Base-by-base conservation (phyloP, 2,329 filamentous ascomycete genomes). In the Fusarium anthophilum region DNA sequence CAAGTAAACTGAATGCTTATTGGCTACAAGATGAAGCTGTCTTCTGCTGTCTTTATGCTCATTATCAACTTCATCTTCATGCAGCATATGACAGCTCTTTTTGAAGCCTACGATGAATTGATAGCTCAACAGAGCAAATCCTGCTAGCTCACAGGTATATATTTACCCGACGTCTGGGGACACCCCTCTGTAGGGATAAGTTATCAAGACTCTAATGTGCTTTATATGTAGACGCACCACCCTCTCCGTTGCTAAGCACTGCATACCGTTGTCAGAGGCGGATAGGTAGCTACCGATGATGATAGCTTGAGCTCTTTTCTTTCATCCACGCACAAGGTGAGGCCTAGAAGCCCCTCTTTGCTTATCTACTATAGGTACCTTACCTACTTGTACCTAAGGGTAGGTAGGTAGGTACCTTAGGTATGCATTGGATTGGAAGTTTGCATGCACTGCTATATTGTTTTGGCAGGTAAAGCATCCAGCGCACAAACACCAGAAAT, bases 221-320 rank as follows among this genome's bases (percentile, higher is more conserved):
- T 37, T 30, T 41, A 22, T 26, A 20, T 28, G 17, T 43, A 70
- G 37, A 47, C 20, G 28, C 43, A 32, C 32, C 39, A 50, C 50
- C 32, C 45, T 66, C 12, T 32, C 41, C 18, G 17, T 41, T 28
- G 26, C 39, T 45, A 35, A 20, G 20, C 38, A 57, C 60, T 56
- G 28, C 56, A 47, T 43, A n/a, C 39, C 28, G 18, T 59, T 32
- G 39, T 59, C 47, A 44, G 26, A 41, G 28, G 32, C 37, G 28
- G 20, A 45, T n/a, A 37, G n/a, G 15, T 43, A 38, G 38, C 20
- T 39, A 41, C n/a, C 26, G 35, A 69, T 24, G 28, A 57, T 64
- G 66, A 69, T 69, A 58, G 37, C 30, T 53, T 70, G 41, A 59
- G 59, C 37, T 32, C 24, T 39, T 24, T 45, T 43, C 13, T 48